These are phyloP conservation scores for Exophiala phaeomuriformis DNA, from an alignment of 2,329 filamentous ascomycete genomes.

Conservation along the genomic window DNA sequence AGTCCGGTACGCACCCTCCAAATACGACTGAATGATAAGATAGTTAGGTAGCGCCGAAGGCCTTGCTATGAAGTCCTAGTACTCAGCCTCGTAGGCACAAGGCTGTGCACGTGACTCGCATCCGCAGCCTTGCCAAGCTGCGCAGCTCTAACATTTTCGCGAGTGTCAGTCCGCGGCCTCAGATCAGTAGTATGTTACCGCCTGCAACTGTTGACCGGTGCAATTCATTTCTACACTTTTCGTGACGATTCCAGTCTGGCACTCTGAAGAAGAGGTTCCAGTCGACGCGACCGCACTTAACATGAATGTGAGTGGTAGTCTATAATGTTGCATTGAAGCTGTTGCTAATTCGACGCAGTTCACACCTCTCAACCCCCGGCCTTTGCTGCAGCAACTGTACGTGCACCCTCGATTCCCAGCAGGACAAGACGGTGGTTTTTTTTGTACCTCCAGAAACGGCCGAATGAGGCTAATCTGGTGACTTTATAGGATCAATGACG, in stretches of 20 bases:
- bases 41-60: too few species aligned
- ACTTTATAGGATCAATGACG: conserved; percentile 66
- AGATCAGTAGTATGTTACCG: background rate
- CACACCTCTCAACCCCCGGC: conserved; percentile 91
- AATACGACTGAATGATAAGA: too few species aligned
- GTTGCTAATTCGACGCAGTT: conserved; percentile 48
- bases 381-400: conserved; percentile 87
- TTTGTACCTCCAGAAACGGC: too few species aligned
- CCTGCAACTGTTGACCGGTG: background rate
- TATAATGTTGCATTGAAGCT: background rate
- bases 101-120: conserved; percentile 8
- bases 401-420: conserved; percentile 31
- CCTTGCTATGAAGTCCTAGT: too few species aligned
- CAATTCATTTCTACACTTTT: background rate
- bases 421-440: background rate
- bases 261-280: background rate
- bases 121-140: conserved; percentile 1
- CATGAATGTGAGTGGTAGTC: conserved; percentile 34
- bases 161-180: background rate
- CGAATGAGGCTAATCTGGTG: background rate
- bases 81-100: background rate
- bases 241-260: background rate
- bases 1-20: too few species aligned
- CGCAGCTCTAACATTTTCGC: conserved; percentile 6
- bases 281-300: conserved; percentile 17